Percentiles rank a stretch among this genome's conserved stretches.
These are phyloP conservation scores for Ophiocordyceps camponoti-leonardi DNA, from an alignment of 2,329 filamentous ascomycete species.

Conservation along the genomic window DNA sequence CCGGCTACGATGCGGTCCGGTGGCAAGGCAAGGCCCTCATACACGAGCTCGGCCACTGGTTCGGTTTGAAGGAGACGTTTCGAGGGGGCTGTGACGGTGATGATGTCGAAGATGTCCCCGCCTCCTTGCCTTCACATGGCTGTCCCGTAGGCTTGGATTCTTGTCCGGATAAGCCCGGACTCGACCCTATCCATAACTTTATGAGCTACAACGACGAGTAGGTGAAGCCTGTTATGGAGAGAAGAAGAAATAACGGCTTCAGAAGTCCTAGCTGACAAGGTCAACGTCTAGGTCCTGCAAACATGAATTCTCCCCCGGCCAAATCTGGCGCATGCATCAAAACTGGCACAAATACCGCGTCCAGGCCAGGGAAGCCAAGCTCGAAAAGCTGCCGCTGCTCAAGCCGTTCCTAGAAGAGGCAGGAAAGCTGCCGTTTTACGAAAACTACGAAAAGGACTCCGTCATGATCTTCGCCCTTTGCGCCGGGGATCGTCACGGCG, in stretches of 20 bases:
- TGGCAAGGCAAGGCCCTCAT: not conserved
- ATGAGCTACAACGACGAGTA: conserved; percentile 26
- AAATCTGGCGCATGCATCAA: conserved; percentile 3
- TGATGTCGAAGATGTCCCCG: not conserved
- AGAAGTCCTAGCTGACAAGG: too few relatives aligned
- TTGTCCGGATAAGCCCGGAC: conserved; percentile 9
- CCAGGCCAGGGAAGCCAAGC: not conserved
- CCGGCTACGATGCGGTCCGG: not conserved
- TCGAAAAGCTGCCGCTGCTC: not conserved
- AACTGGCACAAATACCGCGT: conserved; percentile 2
- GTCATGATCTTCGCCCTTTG: not conserved
- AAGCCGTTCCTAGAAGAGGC: not conserved
- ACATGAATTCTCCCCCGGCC: conserved; percentile 4
- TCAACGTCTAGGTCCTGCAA: conserved; percentile 2
- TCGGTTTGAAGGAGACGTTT: not conserved
- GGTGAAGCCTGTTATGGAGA: conserved; percentile 3
- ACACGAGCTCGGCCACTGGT: not conserved
- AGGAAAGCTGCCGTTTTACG: not conserved
- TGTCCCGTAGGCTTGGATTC: not conserved
- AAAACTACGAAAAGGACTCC: not conserved
- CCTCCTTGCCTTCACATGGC: not conserved
- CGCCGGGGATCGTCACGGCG: not conserved
- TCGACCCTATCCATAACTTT: conserved; percentile 20
- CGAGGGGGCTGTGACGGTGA: not conserved
- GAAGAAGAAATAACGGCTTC: too few relatives aligned